phyloP scores from a whole-genome alignment of 73 alveolate species.

The Tetrahymena malaccensis region DNA sequence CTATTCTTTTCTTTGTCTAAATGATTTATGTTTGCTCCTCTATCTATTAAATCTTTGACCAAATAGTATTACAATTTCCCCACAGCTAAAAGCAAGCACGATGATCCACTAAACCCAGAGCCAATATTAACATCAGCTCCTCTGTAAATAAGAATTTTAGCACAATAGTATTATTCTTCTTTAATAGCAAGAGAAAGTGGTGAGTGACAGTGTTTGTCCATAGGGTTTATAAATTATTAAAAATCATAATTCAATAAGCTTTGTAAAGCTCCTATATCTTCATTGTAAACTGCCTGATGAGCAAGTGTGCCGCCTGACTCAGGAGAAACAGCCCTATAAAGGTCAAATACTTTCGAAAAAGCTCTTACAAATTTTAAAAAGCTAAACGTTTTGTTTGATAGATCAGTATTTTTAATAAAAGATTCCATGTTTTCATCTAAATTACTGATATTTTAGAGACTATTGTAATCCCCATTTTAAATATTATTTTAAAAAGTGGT shows the following conservation, averaged over 20 bases:
- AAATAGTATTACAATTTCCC: conserved; percentile 24
- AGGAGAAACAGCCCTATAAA: conserved; percentile 26
- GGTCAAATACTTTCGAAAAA: conserved; percentile 36
- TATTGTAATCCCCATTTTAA: not conserved
- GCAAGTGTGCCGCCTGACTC: conserved; percentile 35
- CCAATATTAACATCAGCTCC: conserved; percentile 49
- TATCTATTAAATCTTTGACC: conserved; percentile 8
- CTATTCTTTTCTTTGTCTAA: conserved; percentile 46
- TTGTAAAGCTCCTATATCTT: conserved; percentile 41
- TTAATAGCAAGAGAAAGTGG: conserved; percentile 56
- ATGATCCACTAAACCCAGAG: conserved; percentile 57
- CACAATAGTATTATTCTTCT: conserved; percentile 49
- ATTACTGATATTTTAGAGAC: no score
- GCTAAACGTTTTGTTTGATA: not conserved
- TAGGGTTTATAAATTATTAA: conserved; percentile 10
- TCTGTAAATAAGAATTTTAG: conserved; percentile 29
- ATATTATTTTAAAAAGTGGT: not conserved
- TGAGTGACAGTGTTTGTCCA: conserved; percentile 41
- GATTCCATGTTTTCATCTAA: not conserved
- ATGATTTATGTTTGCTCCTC: conserved; percentile 36
- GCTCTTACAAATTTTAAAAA: conserved; percentile 33
- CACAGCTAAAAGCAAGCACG: conserved; percentile 52
- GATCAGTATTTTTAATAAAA: not conserved
- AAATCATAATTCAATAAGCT: conserved; percentile 44
- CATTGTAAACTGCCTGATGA: conserved; percentile 48